Base-by-base conservation (phyloP, 2,329 filamentous ascomycete genomes). In the Nemania sp. region DNA sequence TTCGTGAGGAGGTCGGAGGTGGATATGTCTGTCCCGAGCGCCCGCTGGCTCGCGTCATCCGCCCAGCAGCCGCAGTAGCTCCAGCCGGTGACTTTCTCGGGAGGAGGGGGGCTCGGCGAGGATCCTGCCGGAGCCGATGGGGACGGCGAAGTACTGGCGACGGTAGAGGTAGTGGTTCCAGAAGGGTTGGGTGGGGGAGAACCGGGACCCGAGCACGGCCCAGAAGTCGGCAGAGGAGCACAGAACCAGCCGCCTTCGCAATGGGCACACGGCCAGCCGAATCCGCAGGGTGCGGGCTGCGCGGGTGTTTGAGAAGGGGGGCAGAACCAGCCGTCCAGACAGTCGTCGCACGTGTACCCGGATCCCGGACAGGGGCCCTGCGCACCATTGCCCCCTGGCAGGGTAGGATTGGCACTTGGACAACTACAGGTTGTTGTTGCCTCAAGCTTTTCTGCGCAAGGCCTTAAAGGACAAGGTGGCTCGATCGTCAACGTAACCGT, bases 221-320 rank as follows among this genome's bases (percentile, higher is more conserved):
- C 59, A 12, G 59, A 42, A 34, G 71, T 71, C 32, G 70, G 69
- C 11, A 56, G 34, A 17, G 74, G 72, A 18, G 69, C 71, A 57
- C 75, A 76, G 48, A 76, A 77, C 73, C 74, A 76, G n/a, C 74
- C 73, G 17, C 69, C 69, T 42, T 69, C 62, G 53, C 75, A 77
- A 57, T 75, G 69, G 55, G 67, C 72, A 61, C 74, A 77, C 21
- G 74, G 71, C 74, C 75, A 76, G 20, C 75, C 75, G 59, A 70
- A 73, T 10, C 74, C 74, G 48, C 74, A 76, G 37, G 74, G 75
- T 15, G 71, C 73, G 40, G 72, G 54, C 25, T 69, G 69, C 11
- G 74, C 74, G 3, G 74, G 71, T 11, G 73, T 75, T 43, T 74
- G 71, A 6, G 65, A 55, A 15, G 74, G 72, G 9, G 75, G 75